A percentile compares a stretch with the other conserved stretches of the same genome.
Evolutionary conservation across 1,139 yeast genomes (phyloP).

Genomic region (Nakaseomyces sp.): DNA sequence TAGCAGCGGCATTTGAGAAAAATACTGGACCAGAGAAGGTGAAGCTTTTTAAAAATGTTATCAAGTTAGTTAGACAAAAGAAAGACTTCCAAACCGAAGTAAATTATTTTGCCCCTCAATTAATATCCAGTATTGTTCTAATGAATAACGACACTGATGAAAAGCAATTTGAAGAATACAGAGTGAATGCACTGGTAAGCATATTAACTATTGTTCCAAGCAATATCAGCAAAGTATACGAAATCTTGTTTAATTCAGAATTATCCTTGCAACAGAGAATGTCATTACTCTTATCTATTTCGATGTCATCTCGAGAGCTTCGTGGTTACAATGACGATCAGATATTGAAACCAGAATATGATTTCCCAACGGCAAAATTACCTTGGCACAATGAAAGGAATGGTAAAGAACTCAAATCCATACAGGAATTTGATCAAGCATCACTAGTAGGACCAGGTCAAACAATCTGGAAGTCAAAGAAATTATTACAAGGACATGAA

Average conservation of each 20-base stretch:
- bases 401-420: conserved; percentile 1
- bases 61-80: conserved; percentile 32
- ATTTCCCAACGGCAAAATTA: conserved; percentile 31
- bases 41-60: conserved; percentile 26
- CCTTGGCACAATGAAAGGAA: conserved; percentile 24
- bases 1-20: conserved; percentile 24
- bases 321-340: conserved; percentile 47
- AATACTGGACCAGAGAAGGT: conserved; percentile 10
- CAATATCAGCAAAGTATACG: conserved; percentile 34
- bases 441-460: conserved; percentile 6
- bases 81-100: conserved; percentile 31
- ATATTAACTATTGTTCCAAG: conserved; percentile 43
- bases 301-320: conserved; percentile 55
- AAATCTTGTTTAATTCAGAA: conserved; percentile 49
- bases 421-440: conserved; percentile 2
- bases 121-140: conserved; percentile 39
- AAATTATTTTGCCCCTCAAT: conserved; percentile 39
- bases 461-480: conserved; percentile 30
- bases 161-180: conserved; percentile 46
- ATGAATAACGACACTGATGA: conserved; percentile 43
- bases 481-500: conserved; percentile 11
- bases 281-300: conserved; percentile 45
- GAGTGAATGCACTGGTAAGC: conserved; percentile 49
- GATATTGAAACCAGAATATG: conserved; percentile 31
- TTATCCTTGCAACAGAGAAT: conserved; percentile 60